Percentiles rank a stretch among this genome's conserved stretches.
phyloP scores from a whole-genome alignment of 1,284 basidiomycete genomes.

The Xerocomus amazonicus region DNA sequence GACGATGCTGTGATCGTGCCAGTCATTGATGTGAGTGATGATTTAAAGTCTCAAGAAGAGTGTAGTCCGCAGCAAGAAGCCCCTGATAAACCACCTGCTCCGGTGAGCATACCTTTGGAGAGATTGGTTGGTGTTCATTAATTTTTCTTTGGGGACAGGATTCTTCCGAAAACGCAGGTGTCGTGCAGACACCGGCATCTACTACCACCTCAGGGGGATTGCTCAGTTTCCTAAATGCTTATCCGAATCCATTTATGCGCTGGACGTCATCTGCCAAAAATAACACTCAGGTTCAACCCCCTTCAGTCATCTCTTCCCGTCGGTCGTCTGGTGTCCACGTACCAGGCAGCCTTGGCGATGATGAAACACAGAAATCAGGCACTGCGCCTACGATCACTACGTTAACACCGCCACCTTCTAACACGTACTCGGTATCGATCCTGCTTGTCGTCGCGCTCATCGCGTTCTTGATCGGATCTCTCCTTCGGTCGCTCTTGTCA shows the following conservation, averaged over 20 bases:
- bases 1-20: conserved; percentile 33
- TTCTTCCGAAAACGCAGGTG: conserved; percentile 18
- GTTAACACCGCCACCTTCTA: conserved; percentile 4
- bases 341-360: conserved; percentile 21
- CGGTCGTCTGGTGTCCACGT: conserved; percentile 23
- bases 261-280: conserved; percentile 28
- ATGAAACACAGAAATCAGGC: conserved; percentile 10
- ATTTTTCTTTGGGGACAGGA: conserved; percentile 17
- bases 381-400: not conserved
- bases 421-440: conserved; percentile 50
- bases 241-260: conserved; percentile 41
- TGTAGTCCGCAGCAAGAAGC: conserved; percentile 21
- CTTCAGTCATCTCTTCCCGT: conserved; percentile 25
- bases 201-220: conserved; percentile 31
- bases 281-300: conserved; percentile 9
- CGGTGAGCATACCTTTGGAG: conserved; percentile 16
- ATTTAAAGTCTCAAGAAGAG: conserved; percentile 33
- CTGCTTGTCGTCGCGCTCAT: conserved; percentile 81
- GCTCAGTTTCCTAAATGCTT: conserved; percentile 44
- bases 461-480: conserved; percentile 87
- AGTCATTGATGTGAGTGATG: conserved; percentile 25
- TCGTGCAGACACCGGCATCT: conserved; percentile 22
- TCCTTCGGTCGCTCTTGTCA: conserved; percentile 81
- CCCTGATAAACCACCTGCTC: conserved; percentile 14
- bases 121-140: not conserved